These are phyloP conservation scores for Talaromyces adpressus DNA, from an alignment of 495 filamentous ascomycete genomes.

Conservation along the genomic window DNA sequence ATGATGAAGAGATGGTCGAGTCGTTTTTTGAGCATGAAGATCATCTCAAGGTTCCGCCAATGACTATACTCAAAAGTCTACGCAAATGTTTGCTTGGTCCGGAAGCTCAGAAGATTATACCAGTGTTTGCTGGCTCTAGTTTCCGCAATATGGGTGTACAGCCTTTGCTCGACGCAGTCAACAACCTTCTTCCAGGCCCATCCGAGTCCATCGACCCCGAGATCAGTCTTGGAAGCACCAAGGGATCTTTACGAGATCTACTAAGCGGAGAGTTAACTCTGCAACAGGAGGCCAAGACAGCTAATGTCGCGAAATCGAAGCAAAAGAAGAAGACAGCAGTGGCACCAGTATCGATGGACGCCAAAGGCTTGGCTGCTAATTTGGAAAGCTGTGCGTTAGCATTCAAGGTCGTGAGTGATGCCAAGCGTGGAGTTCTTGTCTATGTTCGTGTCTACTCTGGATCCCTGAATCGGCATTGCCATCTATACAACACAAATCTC, in stretches of 20 bases:
- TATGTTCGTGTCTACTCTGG: conserved; percentile 93
- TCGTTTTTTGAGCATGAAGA: conserved; percentile 72
- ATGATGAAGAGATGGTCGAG: conserved; percentile 81
- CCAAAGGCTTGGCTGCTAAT: conserved; percentile 54
- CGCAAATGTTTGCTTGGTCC: conserved; percentile 57
- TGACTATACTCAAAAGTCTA: conserved; percentile 63
- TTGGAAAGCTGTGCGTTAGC: conserved; percentile 76
- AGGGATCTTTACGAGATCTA: conserved; percentile 43
- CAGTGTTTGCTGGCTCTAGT: conserved; percentile 86
- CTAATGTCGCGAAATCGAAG: conserved; percentile 34
- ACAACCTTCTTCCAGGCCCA: conserved; percentile 81
- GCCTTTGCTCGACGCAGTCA: conserved; percentile 80
- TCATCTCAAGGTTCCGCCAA: conserved; percentile 54
- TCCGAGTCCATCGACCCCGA: conserved; percentile 70
- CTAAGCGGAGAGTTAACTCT: conserved; percentile 42
- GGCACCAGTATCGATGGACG: conserved; percentile 22
- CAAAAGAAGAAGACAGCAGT: conserved; percentile 27
- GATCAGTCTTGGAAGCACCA: conserved; percentile 55
- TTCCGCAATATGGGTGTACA: conserved; percentile 93
- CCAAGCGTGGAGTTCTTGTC: conserved; percentile 77
- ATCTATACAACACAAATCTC: conserved; percentile 84
- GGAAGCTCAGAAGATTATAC: conserved; percentile 55
- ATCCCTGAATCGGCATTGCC: conserved; percentile 59
- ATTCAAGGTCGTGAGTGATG: conserved; percentile 94
- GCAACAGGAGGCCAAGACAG: conserved; percentile 28